Evolutionary conservation across 192 early-diverging fungal genomes (phyloP).

Genomic region (Oehlia diaphana): DNA sequence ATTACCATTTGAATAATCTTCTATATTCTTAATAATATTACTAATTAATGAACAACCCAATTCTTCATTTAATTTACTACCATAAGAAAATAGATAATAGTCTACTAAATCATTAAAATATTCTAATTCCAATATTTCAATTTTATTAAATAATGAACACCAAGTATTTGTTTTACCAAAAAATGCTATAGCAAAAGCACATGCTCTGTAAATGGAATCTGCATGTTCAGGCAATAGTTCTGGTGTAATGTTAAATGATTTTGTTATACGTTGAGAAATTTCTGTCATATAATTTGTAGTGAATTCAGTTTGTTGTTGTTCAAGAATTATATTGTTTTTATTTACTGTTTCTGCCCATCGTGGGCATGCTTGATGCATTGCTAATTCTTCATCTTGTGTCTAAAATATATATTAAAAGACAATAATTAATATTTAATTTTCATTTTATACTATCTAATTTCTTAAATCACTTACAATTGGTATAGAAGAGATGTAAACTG

Average conservation of each 20-base stretch:
- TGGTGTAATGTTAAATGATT: background rate
- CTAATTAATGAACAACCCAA: constrained; percentile 18
- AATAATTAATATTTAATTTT: background rate
- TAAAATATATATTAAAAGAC: background rate
- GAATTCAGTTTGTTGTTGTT: background rate
- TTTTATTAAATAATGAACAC: constrained; percentile 19
- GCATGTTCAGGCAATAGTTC: background rate
- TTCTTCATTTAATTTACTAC: constrained; percentile 6
- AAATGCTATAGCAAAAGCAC: constrained; percentile 8
- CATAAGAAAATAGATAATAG: constrained; percentile 24
- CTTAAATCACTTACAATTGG: background rate
- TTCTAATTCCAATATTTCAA: constrained; percentile 19
- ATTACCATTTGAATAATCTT: background rate
- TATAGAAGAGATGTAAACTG: constrained; percentile 1
- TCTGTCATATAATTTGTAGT: background rate
- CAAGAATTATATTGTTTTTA: background rate
- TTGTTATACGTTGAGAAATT: background rate
- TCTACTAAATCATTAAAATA: constrained; percentile 15
- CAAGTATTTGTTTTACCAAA: constrained; percentile 2
- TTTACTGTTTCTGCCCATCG: background rate
- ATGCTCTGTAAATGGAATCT: constrained; percentile 20
- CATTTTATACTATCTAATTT: too few relatives aligned
- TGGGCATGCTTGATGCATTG: constrained; percentile 20
- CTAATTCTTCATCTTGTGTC: constrained; percentile 2
- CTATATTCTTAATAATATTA: constrained; percentile 1